These are phyloP conservation scores for Begonia peltatifolia DNA, from an alignment of 306 rosid species.

Conservation along the genomic window DNA sequence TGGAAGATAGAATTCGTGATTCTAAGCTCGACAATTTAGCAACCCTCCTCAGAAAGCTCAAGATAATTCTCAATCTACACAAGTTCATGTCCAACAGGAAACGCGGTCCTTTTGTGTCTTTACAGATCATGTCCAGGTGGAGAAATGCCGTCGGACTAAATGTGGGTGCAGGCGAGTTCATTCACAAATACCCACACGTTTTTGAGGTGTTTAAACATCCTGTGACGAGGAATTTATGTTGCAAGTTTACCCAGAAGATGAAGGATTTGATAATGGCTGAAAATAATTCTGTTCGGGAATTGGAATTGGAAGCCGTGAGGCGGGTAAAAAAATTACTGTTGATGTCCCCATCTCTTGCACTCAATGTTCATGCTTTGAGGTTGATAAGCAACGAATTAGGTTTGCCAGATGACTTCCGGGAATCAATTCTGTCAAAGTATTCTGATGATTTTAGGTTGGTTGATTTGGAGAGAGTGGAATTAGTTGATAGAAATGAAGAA, in stretches of 20 bases:
- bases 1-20: conserved; percentile 50
- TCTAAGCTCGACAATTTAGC: conserved; percentile 42
- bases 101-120: conserved; percentile 49
- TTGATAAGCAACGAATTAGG: conserved; percentile 55
- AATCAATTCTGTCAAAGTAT: conserved; percentile 39
- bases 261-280: conserved; percentile 28
- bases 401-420: conserved; percentile 60
- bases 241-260: conserved; percentile 31
- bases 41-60: conserved; percentile 27
- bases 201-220: conserved; percentile 55
- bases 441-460: conserved; percentile 30
- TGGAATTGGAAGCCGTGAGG: conserved; percentile 34
- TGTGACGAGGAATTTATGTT: conserved; percentile 35
- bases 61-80: conserved; percentile 30
- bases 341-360: conserved; percentile 44
- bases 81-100: conserved; percentile 34
- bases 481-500: conserved; percentile 32
- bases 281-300: conserved; percentile 19
- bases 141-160: conserved; percentile 31
- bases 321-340: conserved; percentile 46
- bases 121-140: conserved; percentile 64
- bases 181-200: conserved; percentile 47
- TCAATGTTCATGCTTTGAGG: conserved; percentile 62
- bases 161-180: conserved; percentile 33
- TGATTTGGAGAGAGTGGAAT: conserved; percentile 47